Percentiles rank a stretch among this genome's conserved stretches.
phyloP scores from a whole-genome alignment of 805 yeast species.

The Cyberlindnera japonica region DNA sequence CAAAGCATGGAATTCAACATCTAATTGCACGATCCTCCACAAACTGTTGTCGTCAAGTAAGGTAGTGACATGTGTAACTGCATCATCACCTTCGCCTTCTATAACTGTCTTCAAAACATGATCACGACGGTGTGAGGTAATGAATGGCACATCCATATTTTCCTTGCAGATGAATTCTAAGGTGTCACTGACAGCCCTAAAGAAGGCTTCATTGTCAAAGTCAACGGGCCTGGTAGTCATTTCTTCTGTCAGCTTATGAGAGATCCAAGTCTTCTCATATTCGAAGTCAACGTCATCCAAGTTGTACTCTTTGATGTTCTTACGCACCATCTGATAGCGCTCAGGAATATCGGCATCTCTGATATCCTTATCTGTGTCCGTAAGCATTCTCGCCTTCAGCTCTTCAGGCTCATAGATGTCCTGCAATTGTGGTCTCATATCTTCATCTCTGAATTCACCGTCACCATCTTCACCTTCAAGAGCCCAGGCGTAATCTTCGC shows the following conservation, averaged over 20 bases:
- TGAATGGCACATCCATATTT: slow-evolving; percentile 86
- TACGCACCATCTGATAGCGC: slow-evolving; percentile 76
- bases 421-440: slow-evolving; percentile 52
- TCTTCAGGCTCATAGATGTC: slow-evolving; percentile 96
- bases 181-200: slow-evolving; percentile 64
- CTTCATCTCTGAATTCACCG: slow-evolving; percentile 38
- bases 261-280: slow-evolving; percentile 77
- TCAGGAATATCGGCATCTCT: slow-evolving; percentile 90
- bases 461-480: slow-evolving; percentile 78
- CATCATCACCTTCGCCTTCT: slow-evolving; percentile 40
- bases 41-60: slow-evolving; percentile 76
- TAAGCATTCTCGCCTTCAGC: slow-evolving; percentile 82
- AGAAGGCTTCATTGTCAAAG: slow-evolving; percentile 50
- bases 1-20: slow-evolving; percentile 83
- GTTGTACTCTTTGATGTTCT: slow-evolving; percentile 60
- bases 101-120: slow-evolving; percentile 62
- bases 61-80: slow-evolving; percentile 36
- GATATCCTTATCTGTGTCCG: slow-evolving; percentile 86
- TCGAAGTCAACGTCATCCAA: slow-evolving; percentile 65
- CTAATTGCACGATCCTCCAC: slow-evolving; percentile 87
- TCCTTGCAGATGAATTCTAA: slow-evolving; percentile 73
- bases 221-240: slow-evolving; percentile 27
- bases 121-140: slow-evolving; percentile 94
- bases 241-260: slow-evolving; percentile 43
- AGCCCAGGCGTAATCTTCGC: slow-evolving; percentile 98